Base-by-base conservation (phyloP, 108 stramenopile species). In the Licmophora abbreviata region DNA sequence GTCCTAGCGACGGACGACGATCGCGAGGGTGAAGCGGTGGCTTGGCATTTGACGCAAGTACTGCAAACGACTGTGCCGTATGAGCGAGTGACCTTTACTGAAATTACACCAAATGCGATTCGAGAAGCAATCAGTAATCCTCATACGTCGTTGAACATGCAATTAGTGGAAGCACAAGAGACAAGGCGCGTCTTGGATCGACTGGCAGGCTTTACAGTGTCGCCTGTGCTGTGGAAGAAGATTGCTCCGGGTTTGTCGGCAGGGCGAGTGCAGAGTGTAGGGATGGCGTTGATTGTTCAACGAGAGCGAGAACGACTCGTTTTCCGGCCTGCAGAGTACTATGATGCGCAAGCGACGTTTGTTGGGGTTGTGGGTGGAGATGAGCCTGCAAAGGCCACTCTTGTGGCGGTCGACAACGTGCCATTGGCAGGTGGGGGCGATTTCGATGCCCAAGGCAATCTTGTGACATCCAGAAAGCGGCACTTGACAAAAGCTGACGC, bases 21-120 rank as follows among this genome's bases (percentile, higher is more conserved):
- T 64, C 73, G 90, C 3, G 90, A 92, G 54, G 90, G 90, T 17
- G 90, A 92, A 59, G 85, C 90, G n/a, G 88, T 92, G 54, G 77
- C 81, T 14, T 85, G 84, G 83, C 90, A 92, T 63, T 69, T 92
- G 41, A 26, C 63, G 8, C 64, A 83, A 58, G 27, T 69, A 0
- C 40, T 80, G 26, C 41, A 61, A 2, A 48, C 31, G 4, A 20
- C 27, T 4, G n/a, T 66, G 11, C 63, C 74, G 18, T 56, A 65
- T 21, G 36, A 63, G 35, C 61, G 88, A 12, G 78, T 79, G 12
- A 66, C 77, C 21, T 91, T 91, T 62, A 81, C 81, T 36, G 88
- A 91, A 49, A 91, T 91, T 53, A 91, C 88, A 11, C 42, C 58
- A 5, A 42, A 47, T 24, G 79, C 79, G 0, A 66, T 85, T 31